These are phyloP conservation scores for Zanthoxylum bungeanum DNA, from an alignment of 345 rosid species.

Conservation along the genomic window DNA sequence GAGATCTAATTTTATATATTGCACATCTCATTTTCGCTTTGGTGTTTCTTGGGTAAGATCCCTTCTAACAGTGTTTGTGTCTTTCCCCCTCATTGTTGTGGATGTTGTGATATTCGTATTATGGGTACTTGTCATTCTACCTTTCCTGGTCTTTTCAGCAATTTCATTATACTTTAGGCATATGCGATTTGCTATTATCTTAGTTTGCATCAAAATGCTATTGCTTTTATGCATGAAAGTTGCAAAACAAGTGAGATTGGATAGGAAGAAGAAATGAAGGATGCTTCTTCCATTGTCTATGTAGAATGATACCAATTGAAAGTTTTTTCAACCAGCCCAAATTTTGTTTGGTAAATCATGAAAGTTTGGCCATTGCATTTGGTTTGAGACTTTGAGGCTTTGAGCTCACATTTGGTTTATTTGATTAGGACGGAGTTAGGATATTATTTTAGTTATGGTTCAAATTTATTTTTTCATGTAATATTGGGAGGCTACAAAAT, in stretches of 20 bases:
- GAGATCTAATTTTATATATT: not conserved
- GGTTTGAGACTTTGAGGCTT: no score
- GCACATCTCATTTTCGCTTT: not conserved
- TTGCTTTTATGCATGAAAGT: slow-evolving; percentile 81
- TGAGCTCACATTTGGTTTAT: no score
- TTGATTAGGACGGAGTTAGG: no score
- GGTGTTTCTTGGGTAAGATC: not conserved
- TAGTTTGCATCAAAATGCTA: slow-evolving; percentile 65
- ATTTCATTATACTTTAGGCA: slow-evolving; percentile 82
- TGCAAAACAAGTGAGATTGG: slow-evolving; percentile 73
- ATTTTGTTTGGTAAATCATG: slow-evolving; percentile 23
- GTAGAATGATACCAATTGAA: slow-evolving; percentile 31
- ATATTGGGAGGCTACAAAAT: no score
- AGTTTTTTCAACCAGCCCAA: slow-evolving; percentile 6
- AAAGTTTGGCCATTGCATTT: slow-evolving; percentile 17
- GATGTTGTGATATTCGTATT: slow-evolving; percentile 78
- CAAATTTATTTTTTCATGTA: no score
- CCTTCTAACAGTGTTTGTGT: not conserved
- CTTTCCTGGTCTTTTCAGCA: slow-evolving; percentile 91
- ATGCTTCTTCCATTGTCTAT: slow-evolving; percentile 98
- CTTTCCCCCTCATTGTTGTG: not conserved
- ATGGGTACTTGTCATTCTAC: slow-evolving; percentile 88
- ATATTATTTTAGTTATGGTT: no score
- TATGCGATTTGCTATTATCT: slow-evolving; percentile 63
- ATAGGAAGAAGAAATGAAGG: slow-evolving; percentile 88